Evolutionary conservation across 139 green algal genomes (phyloP).

Genomic region (Picochlorum costavermella): DNA sequence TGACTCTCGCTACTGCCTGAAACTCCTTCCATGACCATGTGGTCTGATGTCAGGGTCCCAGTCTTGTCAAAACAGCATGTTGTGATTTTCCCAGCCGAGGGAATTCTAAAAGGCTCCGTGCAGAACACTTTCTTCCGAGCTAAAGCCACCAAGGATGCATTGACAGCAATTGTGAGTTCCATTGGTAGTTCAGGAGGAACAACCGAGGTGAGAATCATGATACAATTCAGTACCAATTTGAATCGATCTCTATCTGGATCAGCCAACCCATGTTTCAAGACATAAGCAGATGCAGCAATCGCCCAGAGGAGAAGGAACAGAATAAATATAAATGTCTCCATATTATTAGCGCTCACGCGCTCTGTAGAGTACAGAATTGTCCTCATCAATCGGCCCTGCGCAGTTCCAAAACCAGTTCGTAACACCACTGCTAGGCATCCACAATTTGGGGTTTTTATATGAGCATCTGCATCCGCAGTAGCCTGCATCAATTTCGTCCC

Average conservation of each 20-base stretch:
- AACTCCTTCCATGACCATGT: slow-evolving; percentile 80
- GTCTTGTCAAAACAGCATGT: slow-evolving; percentile 99
- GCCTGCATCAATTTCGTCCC: slow-evolving; percentile 88
- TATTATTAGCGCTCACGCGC: slow-evolving; percentile 86
- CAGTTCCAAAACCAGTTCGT: slow-evolving; percentile 93
- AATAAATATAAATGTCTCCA: slow-evolving; percentile 94
- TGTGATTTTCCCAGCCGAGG: slow-evolving; percentile 88
- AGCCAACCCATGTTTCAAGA: slow-evolving; percentile 71
- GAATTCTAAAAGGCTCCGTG: slow-evolving; percentile 97
- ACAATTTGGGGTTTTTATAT: slow-evolving; percentile 71
- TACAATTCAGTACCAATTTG: slow-evolving; percentile 96
- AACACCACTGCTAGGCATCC: slow-evolving; percentile 88
- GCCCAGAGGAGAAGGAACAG: slow-evolving; percentile 95
- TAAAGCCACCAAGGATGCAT: slow-evolving; percentile 59
- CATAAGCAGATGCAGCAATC: slow-evolving; percentile 75
- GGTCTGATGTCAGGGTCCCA: slow-evolving; percentile 89
- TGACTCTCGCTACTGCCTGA: slow-evolving; percentile 22
- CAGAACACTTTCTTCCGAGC: slow-evolving; percentile 73
- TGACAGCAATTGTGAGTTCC: slow-evolving; percentile 89
- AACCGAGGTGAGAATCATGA: slow-evolving; percentile 96
- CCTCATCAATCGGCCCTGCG: slow-evolving; percentile 91
- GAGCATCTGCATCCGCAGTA: slow-evolving; percentile 48
- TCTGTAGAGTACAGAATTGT: slow-evolving; percentile 96
- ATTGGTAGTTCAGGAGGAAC: slow-evolving; percentile 97
- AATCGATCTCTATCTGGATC: slow-evolving; percentile 81